Percentiles rank a stretch among this genome's conserved stretches.
phyloP scores from a whole-genome alignment of 805 yeast genomes.

The Yarrowia divulgata region DNA sequence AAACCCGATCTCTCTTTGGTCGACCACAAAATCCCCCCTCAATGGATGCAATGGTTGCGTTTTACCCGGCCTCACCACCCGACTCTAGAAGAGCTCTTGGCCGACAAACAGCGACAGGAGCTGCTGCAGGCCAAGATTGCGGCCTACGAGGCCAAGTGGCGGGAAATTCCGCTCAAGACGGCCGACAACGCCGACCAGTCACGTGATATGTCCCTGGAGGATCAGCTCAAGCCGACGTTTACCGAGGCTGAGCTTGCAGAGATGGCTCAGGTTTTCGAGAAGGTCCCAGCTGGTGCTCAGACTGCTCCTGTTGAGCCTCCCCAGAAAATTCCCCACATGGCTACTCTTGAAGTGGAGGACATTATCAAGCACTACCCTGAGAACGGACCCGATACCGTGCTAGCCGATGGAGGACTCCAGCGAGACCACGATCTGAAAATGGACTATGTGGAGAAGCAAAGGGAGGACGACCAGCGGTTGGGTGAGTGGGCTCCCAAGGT shows the following conservation, averaged over 20 bases:
- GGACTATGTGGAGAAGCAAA: constrained; percentile 29
- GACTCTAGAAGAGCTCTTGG: constrained; percentile 63
- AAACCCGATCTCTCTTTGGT: constrained; percentile 58
- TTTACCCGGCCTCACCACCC: constrained; percentile 68
- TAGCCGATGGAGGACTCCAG: constrained; percentile 27
- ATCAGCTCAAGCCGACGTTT: constrained; percentile 13
- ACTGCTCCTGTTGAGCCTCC: too few relatives aligned
- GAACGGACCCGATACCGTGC: constrained; percentile 27
- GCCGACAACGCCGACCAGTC: constrained; percentile 26
- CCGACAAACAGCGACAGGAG: constrained; percentile 64
- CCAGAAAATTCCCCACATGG: background rate
- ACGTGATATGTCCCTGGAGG: constrained; percentile 27
- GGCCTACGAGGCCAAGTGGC: constrained; percentile 54
- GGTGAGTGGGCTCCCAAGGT: constrained; percentile 17
- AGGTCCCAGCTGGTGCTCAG: background rate
- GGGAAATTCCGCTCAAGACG: constrained; percentile 48
- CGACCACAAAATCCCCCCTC: constrained; percentile 63
- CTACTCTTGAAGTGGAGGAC: constrained; percentile 12
- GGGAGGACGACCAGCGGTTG: background rate
- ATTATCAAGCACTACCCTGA: constrained; percentile 34
- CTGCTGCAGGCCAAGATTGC: constrained; percentile 60
- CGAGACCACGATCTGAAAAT: constrained; percentile 27
- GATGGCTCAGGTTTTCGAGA: constrained; percentile 24
- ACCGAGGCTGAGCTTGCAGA: constrained; percentile 12
- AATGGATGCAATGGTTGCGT: constrained; percentile 83